Conservation (phyloP, 306 rosid species). For the Trifolium repens region DNA sequence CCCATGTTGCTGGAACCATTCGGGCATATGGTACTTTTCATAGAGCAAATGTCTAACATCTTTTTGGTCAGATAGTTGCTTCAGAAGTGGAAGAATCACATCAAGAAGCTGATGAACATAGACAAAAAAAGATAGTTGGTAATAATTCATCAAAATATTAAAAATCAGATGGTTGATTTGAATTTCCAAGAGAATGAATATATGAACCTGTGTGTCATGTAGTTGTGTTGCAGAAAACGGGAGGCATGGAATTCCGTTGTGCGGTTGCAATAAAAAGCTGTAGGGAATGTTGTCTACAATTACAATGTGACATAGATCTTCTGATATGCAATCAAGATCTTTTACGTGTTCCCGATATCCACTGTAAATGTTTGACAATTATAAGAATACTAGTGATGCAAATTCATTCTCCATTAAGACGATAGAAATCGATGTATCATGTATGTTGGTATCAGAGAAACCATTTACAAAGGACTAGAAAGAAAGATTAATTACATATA, state of each 20-base stretch:
- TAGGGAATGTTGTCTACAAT: constrained; percentile 88
- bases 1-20: constrained; percentile 90
- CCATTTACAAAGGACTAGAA: constrained; percentile 7
- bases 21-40: constrained; percentile 78
- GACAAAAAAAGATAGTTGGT: constrained; percentile 37
- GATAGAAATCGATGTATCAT: background rate
- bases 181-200: constrained; percentile 1
- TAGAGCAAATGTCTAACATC: constrained; percentile 77
- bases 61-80: constrained; percentile 62
- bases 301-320: constrained; percentile 69
- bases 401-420: background rate
- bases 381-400: constrained; percentile 22
- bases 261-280: constrained; percentile 87
- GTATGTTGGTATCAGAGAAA: constrained; percentile 20
- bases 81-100: constrained; percentile 87
- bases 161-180: constrained; percentile 19
- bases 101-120: constrained; percentile 69
- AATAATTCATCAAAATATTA: background rate
- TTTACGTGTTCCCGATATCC: constrained; percentile 81
- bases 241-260: constrained; percentile 86
- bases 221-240: constrained; percentile 82
- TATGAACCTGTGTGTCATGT: constrained; percentile 79
- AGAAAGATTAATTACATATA: background rate
- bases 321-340: constrained; percentile 70
- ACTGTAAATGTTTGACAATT: constrained; percentile 49